Evolutionary conservation across 805 yeast species (phyloP).

Genomic region (Maudiozyma turicensis): DNA sequence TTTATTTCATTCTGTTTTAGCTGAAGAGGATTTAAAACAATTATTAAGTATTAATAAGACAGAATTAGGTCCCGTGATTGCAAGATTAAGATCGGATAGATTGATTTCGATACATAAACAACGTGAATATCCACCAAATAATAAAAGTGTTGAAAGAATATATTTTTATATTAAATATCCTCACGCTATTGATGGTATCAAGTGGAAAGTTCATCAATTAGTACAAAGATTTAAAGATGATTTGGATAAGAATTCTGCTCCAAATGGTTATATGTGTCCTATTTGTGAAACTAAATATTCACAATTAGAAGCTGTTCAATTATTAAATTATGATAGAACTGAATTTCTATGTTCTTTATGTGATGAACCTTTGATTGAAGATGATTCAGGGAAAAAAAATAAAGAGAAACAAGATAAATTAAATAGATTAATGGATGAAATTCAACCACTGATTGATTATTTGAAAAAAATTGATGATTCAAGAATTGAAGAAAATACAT

Average conservation of each 20-base stretch:
- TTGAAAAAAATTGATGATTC: conserved; percentile 76
- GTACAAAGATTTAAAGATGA: conserved; percentile 74
- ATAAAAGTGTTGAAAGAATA: conserved; percentile 61
- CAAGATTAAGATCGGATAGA: conserved; percentile 75
- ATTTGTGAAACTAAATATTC: conserved; percentile 72
- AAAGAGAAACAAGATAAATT: conserved; percentile 71
- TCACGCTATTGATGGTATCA: conserved; percentile 89
- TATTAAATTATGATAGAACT: conserved; percentile 68
- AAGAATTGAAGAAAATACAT: conserved; percentile 76
- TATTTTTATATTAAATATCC: conserved; percentile 83
- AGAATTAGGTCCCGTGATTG: conserved; percentile 74
- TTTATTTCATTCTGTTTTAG: conserved; percentile 75
- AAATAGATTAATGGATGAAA: conserved; percentile 76
- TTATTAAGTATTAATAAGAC: conserved; percentile 77
- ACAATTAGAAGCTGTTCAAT: conserved; percentile 78
- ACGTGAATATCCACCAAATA: conserved; percentile 55
- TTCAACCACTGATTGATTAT: conserved; percentile 78
- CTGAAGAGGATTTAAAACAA: conserved; percentile 83
- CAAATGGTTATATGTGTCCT: conserved; percentile 91
- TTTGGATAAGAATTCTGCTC: conserved; percentile 73
- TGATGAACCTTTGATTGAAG: conserved; percentile 68
- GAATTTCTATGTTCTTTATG: conserved; percentile 82
- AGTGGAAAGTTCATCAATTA: conserved; percentile 89
- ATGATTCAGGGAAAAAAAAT: conserved; percentile 77
- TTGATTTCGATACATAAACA: conserved; percentile 62